These are phyloP conservation scores for Cephalotrichum gorgonifer DNA, from an alignment of 2,329 filamentous ascomycete genomes.

Conservation along the genomic window DNA sequence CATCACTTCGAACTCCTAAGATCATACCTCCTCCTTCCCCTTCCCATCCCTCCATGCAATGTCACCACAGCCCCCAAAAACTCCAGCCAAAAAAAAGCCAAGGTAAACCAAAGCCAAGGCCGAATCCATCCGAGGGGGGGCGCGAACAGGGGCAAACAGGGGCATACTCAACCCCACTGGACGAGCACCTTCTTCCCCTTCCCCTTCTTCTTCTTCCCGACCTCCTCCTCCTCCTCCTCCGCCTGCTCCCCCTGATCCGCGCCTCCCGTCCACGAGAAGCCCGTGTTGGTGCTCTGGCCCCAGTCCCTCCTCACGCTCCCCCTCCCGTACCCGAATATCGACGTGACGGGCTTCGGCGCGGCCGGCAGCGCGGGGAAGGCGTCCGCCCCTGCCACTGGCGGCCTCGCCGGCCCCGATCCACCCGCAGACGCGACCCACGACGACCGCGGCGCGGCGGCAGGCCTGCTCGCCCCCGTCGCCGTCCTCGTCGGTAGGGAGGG, in stretches of 20 bases:
- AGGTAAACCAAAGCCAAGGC: no score
- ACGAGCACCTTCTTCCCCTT: conserved; percentile 54
- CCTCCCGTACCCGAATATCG: conserved; percentile 50
- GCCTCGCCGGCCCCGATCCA: conserved; percentile 6
- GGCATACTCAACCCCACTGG: conserved; percentile 40
- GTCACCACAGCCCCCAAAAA: neutral
- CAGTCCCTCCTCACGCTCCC: conserved; percentile 45
- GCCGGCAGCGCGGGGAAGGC: conserved; percentile 76
- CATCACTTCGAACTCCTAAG: neutral
- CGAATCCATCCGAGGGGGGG: neutral
- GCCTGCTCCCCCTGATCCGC: conserved; percentile 15
- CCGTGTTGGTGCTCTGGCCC: conserved; percentile 31
- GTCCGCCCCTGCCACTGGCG: conserved; percentile 32
- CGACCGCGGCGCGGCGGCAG: neutral
- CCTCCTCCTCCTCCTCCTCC: conserved; percentile 16
- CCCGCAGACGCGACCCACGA: conserved; percentile 13
- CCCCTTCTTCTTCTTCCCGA: conserved; percentile 44
- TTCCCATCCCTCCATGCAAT: no score
- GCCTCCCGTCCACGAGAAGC: conserved; percentile 40
- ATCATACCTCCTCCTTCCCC: no score
- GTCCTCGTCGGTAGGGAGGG: conserved; percentile 31
- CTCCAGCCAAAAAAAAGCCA: neutral
- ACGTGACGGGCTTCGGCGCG: conserved; percentile 58
- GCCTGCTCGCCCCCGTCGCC: conserved; percentile 8
- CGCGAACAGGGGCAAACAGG: neutral